phyloP scores from a whole-genome alignment of 2,329 filamentous ascomycete species.

The Ophiosphaerella narmari region DNA sequence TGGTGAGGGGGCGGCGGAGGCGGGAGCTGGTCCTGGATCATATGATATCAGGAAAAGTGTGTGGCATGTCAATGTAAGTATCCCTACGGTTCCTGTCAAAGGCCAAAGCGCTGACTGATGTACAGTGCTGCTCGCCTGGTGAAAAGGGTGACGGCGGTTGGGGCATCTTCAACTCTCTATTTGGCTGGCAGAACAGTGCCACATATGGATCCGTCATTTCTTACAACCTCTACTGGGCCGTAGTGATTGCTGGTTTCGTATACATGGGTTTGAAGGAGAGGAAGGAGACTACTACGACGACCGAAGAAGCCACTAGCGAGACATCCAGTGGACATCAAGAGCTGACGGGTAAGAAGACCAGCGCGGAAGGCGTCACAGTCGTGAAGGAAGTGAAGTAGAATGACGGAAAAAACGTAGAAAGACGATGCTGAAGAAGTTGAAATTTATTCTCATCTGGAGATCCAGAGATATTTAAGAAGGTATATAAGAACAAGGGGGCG shows the following conservation, averaged over 20 bases:
- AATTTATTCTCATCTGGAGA: not conserved
- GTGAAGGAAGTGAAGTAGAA: slow-evolving; percentile 18
- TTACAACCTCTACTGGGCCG: slow-evolving; percentile 87
- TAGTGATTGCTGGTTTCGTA: slow-evolving; percentile 67
- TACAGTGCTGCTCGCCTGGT: slow-evolving; percentile 75
- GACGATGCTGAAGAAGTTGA: not conserved
- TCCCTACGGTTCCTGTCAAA: not conserved
- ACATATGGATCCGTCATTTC: slow-evolving; percentile 86
- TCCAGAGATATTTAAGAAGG: not conserved
- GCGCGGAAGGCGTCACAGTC: slow-evolving; percentile 15
- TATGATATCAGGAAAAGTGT: slow-evolving; percentile 79
- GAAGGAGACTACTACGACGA: slow-evolving; percentile 25
- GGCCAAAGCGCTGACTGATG: slow-evolving; percentile 2
- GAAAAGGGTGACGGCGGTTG: slow-evolving; percentile 76
- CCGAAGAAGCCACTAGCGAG: slow-evolving; percentile 14
- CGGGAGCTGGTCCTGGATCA: slow-evolving; percentile 70
- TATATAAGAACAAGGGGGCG: not conserved
- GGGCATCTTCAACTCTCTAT: slow-evolving; percentile 84
- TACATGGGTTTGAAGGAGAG: slow-evolving; percentile 70
- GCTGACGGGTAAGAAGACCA: slow-evolving; percentile 19
- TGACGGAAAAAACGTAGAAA: not conserved
- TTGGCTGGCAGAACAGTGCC: slow-evolving; percentile 87
- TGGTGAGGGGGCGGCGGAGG: slow-evolving; percentile 66
- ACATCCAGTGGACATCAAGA: slow-evolving; percentile 20
- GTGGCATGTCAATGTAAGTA: slow-evolving; percentile 80